Conservation (phyloP, 148 eudicot genomes). For the Vaccinium darrowii region DNA sequence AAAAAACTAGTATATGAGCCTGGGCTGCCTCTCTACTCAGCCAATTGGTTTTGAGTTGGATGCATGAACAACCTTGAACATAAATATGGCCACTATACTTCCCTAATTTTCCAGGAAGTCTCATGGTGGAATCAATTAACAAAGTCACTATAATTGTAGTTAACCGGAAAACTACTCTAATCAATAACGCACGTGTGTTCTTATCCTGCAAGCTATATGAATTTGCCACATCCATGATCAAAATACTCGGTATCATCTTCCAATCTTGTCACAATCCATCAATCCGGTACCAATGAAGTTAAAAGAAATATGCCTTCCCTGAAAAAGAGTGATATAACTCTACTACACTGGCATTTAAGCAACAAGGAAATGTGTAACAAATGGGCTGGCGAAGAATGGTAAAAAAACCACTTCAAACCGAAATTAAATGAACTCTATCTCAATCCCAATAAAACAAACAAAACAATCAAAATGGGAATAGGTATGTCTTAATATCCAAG, state of each 20-base stretch:
- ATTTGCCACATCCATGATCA: neutral
- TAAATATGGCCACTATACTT: neutral
- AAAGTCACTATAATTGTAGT: neutral
- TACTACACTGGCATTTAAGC: neutral
- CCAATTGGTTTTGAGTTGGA: too few species aligned
- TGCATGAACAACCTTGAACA: neutral
- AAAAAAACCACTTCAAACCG: neutral
- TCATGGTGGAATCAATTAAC: neutral
- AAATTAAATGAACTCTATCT: neutral
- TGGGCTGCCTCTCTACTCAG: too few species aligned
- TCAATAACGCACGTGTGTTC: neutral
- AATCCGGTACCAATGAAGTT: neutral
- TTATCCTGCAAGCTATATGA: neutral
- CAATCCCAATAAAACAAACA: neutral
- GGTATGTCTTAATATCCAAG: neutral
- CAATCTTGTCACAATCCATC: neutral
- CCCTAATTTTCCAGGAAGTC: neutral
- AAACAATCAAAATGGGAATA: neutral
- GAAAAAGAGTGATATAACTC: neutral
- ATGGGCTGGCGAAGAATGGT: neutral
- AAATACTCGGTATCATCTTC: neutral
- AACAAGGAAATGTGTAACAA: neutral
- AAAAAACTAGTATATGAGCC: too few species aligned
- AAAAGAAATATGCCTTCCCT: neutral
- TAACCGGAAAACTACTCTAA: neutral